Evolutionary conservation across 345 rosid genomes (phyloP).

Genomic region (Erodium maritimum): DNA sequence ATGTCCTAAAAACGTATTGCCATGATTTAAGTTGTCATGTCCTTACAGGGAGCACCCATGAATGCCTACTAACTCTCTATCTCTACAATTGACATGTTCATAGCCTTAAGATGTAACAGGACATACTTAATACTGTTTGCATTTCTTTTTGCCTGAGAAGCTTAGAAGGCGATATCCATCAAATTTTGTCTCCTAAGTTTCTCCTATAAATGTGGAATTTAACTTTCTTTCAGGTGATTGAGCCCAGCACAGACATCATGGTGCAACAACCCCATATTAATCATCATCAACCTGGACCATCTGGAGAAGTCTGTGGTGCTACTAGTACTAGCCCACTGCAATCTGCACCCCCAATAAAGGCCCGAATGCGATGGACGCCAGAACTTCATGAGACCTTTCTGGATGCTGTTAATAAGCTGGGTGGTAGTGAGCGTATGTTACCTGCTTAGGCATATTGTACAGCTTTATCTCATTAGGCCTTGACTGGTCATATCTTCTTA

Average conservation of each 20-base stretch:
- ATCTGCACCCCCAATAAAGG: conserved; percentile 30
- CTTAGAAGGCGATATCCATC: not conserved
- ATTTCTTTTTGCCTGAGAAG: not conserved
- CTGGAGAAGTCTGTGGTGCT: conserved; percentile 20
- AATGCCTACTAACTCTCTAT: not conserved
- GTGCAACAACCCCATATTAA: conserved; percentile 25
- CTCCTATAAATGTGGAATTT: not conserved
- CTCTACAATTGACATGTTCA: not conserved
- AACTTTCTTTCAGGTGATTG: conserved; percentile 18
- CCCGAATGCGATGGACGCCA: conserved; percentile 96
- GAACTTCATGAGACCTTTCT: conserved; percentile 90
- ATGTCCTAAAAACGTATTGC: not conserved
- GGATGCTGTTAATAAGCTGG: conserved; percentile 79
- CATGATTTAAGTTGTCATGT: not conserved
- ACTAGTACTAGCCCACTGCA: conserved; percentile 22
- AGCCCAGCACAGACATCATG: conserved; percentile 17
- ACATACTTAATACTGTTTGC: not conserved
- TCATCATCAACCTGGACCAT: conserved; percentile 29
- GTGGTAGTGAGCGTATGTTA: conserved; percentile 79
- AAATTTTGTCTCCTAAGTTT: not conserved
- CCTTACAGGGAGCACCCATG: not conserved
- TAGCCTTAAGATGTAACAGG: not conserved
- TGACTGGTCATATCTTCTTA: conserved; percentile 2
- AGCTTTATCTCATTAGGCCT: not conserved
- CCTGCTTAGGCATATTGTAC: not conserved